Evolutionary conservation across 1,284 basidiomycete genomes (phyloP).

Genomic region (Cryptococcus wingfieldii): DNA sequence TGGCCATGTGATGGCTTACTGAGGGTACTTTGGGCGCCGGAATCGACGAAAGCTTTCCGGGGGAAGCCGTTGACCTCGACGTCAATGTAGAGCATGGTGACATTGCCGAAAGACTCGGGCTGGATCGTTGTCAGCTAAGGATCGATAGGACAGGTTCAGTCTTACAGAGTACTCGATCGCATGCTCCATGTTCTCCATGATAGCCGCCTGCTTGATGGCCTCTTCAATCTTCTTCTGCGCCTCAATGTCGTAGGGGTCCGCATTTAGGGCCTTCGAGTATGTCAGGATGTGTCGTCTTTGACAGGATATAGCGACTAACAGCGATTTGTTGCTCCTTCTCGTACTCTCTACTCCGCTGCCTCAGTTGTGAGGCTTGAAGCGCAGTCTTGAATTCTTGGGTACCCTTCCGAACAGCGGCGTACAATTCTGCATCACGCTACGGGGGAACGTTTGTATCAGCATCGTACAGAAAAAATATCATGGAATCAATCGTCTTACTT

Average conservation of each 20-base stretch:
- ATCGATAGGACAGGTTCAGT: neutral
- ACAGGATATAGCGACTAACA: constrained; percentile 22
- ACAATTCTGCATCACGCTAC: constrained; percentile 74
- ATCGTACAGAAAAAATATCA: neutral
- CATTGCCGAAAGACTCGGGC: constrained; percentile 89
- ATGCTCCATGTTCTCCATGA: constrained; percentile 86
- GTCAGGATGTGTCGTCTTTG: neutral
- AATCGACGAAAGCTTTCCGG: constrained; percentile 96
- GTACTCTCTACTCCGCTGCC: constrained; percentile 56
- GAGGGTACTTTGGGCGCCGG: constrained; percentile 93
- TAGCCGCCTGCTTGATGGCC: constrained; percentile 80
- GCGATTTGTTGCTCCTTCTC: constrained; percentile 63
- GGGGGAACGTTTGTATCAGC: neutral
- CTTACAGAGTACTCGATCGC: constrained; percentile 74
- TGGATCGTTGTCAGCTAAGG: constrained; percentile 40
- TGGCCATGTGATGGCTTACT: constrained; percentile 57
- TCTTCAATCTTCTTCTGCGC: constrained; percentile 91
- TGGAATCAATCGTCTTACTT: constrained; percentile 52
- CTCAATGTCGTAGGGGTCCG: constrained; percentile 85
- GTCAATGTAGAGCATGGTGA: constrained; percentile 80
- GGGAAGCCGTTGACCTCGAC: constrained; percentile 88
- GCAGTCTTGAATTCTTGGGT: constrained; percentile 70
- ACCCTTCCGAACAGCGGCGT: constrained; percentile 63
- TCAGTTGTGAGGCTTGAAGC: constrained; percentile 60
- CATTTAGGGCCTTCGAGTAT: constrained; percentile 58